phyloP scores from a whole-genome alignment of 768 basidiomycete species.

The Paxillus involutus region DNA sequence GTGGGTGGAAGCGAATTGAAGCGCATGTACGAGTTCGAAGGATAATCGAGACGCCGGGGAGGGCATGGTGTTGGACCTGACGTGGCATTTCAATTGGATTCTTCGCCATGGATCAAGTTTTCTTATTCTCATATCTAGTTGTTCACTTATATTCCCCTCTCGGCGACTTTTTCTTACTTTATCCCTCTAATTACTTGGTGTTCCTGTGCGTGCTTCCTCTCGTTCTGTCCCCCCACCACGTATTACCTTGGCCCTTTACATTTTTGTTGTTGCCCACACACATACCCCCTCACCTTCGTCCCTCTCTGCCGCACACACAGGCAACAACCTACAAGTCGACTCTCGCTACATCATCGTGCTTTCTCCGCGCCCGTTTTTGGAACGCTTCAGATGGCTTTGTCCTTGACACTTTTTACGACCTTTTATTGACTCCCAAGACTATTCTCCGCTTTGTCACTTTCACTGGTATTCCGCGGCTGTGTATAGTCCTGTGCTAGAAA shows the following conservation, averaged over 20 bases:
- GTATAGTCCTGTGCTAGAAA: slow-evolving; percentile 10
- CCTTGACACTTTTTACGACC: slow-evolving; percentile 19
- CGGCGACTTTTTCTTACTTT: slow-evolving; percentile 18
- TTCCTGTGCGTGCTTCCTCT: slow-evolving; percentile 19
- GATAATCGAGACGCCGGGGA: slow-evolving; percentile 8
- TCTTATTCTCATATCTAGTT: slow-evolving; percentile 33
- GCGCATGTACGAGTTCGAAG: slow-evolving; percentile 6
- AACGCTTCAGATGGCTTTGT: slow-evolving; percentile 12
- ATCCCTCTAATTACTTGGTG: slow-evolving; percentile 24
- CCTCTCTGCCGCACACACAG: slow-evolving; percentile 18
- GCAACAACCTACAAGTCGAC: slow-evolving; percentile 12
- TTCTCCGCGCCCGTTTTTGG: slow-evolving; percentile 21
- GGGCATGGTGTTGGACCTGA: slow-evolving; percentile 14
- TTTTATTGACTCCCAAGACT: slow-evolving; percentile 19
- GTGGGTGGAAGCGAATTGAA: slow-evolving; percentile 4
- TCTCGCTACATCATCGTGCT: slow-evolving; percentile 24
- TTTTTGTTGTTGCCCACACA: slow-evolving; percentile 23
- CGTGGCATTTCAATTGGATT: slow-evolving; percentile 21
- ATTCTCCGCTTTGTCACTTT: slow-evolving; percentile 7
- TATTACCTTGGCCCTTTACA: slow-evolving; percentile 13
- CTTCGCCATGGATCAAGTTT: slow-evolving; percentile 16
- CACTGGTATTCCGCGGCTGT: slow-evolving; percentile 6
- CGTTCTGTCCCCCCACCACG: slow-evolving; percentile 12
- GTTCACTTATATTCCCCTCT: slow-evolving; percentile 19
- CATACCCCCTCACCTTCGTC: slow-evolving; percentile 21